A percentile compares a stretch with the other conserved stretches of the same genome.
Evolutionary conservation across 306 rosid genomes (phyloP).

Genomic region (Dryas alaskensis): DNA sequence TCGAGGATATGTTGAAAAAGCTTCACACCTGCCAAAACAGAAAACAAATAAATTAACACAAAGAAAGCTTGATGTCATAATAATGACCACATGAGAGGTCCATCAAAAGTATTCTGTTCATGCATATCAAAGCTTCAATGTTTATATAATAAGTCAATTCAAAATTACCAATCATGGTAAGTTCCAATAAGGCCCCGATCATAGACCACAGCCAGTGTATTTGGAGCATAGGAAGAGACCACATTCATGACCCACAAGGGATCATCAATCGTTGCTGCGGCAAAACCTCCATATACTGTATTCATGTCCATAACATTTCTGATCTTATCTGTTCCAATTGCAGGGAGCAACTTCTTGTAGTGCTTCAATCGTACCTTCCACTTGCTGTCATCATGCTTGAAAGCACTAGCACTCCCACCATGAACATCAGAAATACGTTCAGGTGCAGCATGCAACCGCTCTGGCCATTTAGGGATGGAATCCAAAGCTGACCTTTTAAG

Average conservation of each 20-base stretch:
- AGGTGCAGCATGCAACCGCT: conserved; percentile 60
- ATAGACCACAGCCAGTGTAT: conserved; percentile 77
- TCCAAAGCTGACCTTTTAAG: conserved; percentile 52
- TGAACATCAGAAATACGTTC: conserved; percentile 55
- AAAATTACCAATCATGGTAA: conserved; percentile 81
- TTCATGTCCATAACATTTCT: conserved; percentile 99
- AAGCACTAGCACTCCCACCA: conserved; percentile 57
- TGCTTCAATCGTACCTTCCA: conserved; percentile 78
- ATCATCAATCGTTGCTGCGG: conserved; percentile 69
- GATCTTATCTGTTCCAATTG: conserved; percentile 69
- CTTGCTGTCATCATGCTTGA: conserved; percentile 71
- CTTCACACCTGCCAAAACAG: conserved; percentile 78
- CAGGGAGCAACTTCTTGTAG: conserved; percentile 86
- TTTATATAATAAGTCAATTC: background rate
- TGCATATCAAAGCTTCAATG: background rate
- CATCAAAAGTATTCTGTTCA: background rate
- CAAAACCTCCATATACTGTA: conserved; percentile 83
- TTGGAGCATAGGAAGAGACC: conserved; percentile 75
- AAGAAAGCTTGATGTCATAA: background rate
- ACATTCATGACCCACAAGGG: conserved; percentile 99
- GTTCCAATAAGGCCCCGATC: conserved; percentile 96
- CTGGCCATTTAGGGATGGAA: conserved; percentile 75
- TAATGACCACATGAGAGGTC: background rate
- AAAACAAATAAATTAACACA: conserved; percentile 27
- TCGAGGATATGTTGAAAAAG: conserved; percentile 94